Evolutionary conservation across 2,329 filamentous ascomycete species (phyloP), one percentile per base, ranked within the genome.

Genomic region (Ascochyta viciae-villosae): DNA sequence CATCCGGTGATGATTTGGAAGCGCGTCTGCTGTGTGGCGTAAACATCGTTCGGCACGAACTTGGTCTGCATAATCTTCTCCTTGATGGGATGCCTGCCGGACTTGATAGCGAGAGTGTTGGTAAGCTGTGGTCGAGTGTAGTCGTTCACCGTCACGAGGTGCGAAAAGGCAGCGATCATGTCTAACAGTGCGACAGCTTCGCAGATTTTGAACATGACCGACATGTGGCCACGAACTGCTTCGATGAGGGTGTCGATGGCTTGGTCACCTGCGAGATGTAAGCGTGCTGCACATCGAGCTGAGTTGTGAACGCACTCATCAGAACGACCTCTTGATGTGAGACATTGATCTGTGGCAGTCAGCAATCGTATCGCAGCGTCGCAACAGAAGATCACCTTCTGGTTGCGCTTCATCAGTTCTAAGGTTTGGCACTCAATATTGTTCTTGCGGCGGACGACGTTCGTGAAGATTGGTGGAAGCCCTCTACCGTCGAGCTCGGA

Each of bases 1-100:
- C 91, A 96, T 3, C 95, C 94, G 0, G 94, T 98, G 60, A 99
- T 88, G 58, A 98, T 89, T 63, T 98, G 93, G 67, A 97, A 96
- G 1, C 93, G 87, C 33, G 87, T 87, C 57, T 94, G 87, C 31
- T 89, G 83, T 0, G 88, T 90, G 3, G 91, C 89, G 67, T 93
- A 98, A 26, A 93, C 90, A 68, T 98, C 93, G 61, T 98, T 98
- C 0, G 95, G 90, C 3, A 98, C 81, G 70, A 90, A 96, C 22
- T 85, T 86, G 41, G 83, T 83, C 0, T 80, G 77, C 62, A 91
- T 86, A 2, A 88, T 85, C 70, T 87, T 90, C 76, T 96, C 91
- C 4, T 88, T 81, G 54, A 96, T 88, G 0, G 92, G 91, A 72
- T 96, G 92, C 27, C 90, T 83, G 15, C 89, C 91, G 24, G 84